Base-by-base conservation (phyloP, 2,329 filamentous ascomycete species). In the Fonsecaea multimorphosa region DNA sequence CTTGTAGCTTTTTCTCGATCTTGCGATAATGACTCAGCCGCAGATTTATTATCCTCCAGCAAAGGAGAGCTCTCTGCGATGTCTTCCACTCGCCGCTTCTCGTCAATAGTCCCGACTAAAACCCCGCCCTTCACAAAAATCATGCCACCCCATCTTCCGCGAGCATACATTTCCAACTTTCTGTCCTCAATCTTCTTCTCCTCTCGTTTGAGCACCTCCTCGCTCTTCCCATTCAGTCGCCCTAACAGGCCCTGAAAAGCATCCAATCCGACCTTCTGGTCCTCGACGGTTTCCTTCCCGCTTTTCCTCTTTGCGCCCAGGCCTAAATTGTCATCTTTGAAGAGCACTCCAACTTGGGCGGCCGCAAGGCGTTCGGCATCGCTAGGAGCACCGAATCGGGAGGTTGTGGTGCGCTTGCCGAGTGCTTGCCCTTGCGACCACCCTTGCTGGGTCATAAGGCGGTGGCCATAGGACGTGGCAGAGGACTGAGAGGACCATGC, bases 281-380 rank as follows among this genome's bases (percentile, higher is more conserved):
- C 85, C 70, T 92, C 89, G 3, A 83, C 80, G 44, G 83, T 80
- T 70, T 89, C 88, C 72, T 87, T 88, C 5, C 57, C 57, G 7
- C 57, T 22, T 61, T 89, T 89, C 69, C 87, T 84, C 76, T 61
- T 70, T 24, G 93, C 95, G 32, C 95, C 95, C 51, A 99, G 82
- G 2, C 95, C 95, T 51, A 96, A 86, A 72, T 89, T 96, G 76
- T 98, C 93, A 75, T 98, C 93, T 75, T 97, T 97, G 69, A 97
- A 64, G 0, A 71, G 27, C 1, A 72, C 58, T 1, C 65, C 64
- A 1, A 72, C 67, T 24, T 67, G 64, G 3, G 71, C 70, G 24
- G 70, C 69, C n/a, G 69, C 67, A n/a, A 71, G 67, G 1, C 69
- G 65, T 34, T 68, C 64, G 6, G 61, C 58, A 36, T 71, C 64